phyloP scores from a whole-genome alignment of 768 basidiomycete species.

The Plicaturopsis crispa region DNA sequence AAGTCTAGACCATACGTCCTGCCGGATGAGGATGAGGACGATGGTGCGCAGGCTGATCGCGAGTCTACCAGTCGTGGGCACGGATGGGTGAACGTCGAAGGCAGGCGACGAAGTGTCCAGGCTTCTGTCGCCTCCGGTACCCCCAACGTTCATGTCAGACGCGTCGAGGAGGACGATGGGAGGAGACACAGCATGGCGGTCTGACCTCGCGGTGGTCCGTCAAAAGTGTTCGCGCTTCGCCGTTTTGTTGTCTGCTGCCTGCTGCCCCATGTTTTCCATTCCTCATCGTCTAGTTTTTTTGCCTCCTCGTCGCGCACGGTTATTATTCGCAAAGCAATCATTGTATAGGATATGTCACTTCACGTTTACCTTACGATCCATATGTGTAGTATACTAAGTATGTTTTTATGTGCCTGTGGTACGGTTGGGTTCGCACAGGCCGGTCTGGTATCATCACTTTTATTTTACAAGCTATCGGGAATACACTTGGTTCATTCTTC shows the following conservation, averaged over 20 bases:
- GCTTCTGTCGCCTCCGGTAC: not conserved
- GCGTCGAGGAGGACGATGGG: constrained; percentile 39
- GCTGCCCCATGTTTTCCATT: no score
- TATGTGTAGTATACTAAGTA: no score
- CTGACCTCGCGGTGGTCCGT: constrained; percentile 25
- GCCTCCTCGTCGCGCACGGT: no score
- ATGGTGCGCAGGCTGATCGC: constrained; percentile 65
- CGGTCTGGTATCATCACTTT: no score
- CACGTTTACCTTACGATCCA: no score
- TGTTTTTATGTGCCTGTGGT: no score
- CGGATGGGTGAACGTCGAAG: constrained; percentile 50
- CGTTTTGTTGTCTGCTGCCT: not conserved
- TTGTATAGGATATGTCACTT: no score
- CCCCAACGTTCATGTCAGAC: constrained; percentile 12
- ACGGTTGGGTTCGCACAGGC: no score
- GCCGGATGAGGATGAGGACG: constrained; percentile 44
- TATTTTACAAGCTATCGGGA: not conserved
- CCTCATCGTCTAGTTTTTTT: no score
- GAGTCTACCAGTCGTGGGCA: constrained; percentile 37
- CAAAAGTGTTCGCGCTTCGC: not conserved
- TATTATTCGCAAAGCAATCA: no score
- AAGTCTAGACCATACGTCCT: constrained; percentile 42
- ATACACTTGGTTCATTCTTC: no score
- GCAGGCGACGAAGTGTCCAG: constrained; percentile 38
- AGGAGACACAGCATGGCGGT: constrained; percentile 65